Evolutionary conservation across 495 filamentous ascomycete species (phyloP), one percentile per base, ranked within the genome.

Genomic region (Xylaria sp.): DNA sequence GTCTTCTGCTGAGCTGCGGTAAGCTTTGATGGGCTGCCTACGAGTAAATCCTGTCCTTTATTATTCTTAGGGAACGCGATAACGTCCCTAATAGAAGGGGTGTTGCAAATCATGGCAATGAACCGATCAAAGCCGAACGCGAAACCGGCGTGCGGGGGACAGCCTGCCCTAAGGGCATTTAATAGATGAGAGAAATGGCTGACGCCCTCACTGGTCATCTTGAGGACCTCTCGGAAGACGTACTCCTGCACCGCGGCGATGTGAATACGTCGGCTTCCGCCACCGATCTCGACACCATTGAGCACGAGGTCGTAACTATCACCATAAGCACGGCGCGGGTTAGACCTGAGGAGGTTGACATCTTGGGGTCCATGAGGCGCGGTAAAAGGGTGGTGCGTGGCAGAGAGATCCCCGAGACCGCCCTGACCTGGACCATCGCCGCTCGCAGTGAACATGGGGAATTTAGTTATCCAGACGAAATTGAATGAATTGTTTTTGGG

Each of bases 351-450:
- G 2, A 94, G 77, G 53, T 93, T 90, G 35, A 97, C 88, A 76
- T 98, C 97, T 15, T 83, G 82, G 15, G 86, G 73, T 7, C 88
- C 86, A 65, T 91, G 89, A 0, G 97, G 96, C 0, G 97, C 92
- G 4, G 96, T 99, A 80, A 99, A 99, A 1, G 97, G 96, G 79
- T 99, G 96, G 73, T 99, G 96, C 0, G 95, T 98, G 8, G 96
- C 90, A 19, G 90, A 89, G 77, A 98, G 85, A 5, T 94, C 94
- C 0, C 95, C 89, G 14, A 82, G 77, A 21, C 94, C 95, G 37
- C 91, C 92, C 80, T 97, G 95, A 4, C 94, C 94, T 6, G 93
- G 92, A 37, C 88, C 88, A 46, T 87, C 88, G 41, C 82, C 78
- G 31, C 81, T 82, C 0, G 92, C 92, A 0, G 92, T 91, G 82